Percentiles rank a stretch among this genome's conserved stretches.
Conservation (phyloP, 2,329 filamentous ascomycete genomes). For the Cytospora piceicola region DNA sequence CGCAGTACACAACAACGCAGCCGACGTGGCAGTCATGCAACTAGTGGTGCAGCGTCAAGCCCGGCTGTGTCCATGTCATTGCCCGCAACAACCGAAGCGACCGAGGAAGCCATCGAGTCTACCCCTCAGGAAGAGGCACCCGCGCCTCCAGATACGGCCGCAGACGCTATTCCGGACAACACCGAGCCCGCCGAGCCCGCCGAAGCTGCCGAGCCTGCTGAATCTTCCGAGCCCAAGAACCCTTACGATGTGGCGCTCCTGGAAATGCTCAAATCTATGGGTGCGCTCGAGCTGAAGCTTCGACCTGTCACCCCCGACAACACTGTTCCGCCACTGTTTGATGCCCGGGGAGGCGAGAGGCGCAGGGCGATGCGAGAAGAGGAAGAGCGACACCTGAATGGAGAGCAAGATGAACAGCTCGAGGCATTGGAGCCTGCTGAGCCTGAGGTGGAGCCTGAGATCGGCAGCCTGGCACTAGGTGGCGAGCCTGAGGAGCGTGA, state of each 20-base stretch:
- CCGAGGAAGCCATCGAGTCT: constrained; percentile 49
- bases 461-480: constrained; percentile 82
- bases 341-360: constrained; percentile 79
- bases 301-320: constrained; percentile 22
- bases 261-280: constrained; percentile 30
- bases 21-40: constrained; percentile 77
- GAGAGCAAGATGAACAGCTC: constrained; percentile 52
- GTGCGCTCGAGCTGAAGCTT: constrained; percentile 27
- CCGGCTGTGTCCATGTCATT: constrained; percentile 70
- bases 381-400: constrained; percentile 57
- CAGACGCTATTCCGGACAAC: constrained; percentile 31
- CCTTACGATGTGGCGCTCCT: constrained; percentile 25
- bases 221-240: constrained; percentile 15
- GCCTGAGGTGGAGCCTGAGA: constrained; percentile 76
- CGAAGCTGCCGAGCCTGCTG: constrained; percentile 4
- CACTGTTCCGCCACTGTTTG: constrained; percentile 72
- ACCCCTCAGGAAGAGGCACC: constrained; percentile 38
- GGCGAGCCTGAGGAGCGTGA: constrained; percentile 89
- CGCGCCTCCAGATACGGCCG: constrained; percentile 37
- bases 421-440: constrained; percentile 39
- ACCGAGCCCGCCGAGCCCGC: constrained; percentile 3
- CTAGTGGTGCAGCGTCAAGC: constrained; percentile 80
- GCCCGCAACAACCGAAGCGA: constrained; percentile 56
- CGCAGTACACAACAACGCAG: constrained; percentile 67
- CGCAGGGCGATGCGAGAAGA: constrained; percentile 77